These are phyloP conservation scores for Coemansia sp. DNA, from an alignment of 192 early-diverging fungal genomes.

Conservation along the genomic window DNA sequence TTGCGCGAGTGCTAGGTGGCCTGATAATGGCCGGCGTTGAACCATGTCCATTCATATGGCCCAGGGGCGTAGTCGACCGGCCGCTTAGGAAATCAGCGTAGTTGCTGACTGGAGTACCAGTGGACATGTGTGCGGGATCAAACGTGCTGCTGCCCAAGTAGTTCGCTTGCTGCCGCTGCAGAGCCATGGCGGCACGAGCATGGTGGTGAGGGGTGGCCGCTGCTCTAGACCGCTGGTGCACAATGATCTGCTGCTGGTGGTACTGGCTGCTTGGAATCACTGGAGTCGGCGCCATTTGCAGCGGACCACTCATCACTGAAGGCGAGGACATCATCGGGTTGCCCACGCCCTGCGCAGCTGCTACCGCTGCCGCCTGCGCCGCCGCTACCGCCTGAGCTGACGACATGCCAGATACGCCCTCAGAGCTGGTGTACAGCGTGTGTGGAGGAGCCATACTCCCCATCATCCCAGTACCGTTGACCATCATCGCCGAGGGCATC, in stretches of 20 bases:
- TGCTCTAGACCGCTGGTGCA: constrained; percentile 73
- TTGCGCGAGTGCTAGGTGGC: constrained; percentile 51
- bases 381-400: constrained; percentile 38
- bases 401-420: constrained; percentile 33
- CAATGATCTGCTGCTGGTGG: constrained; percentile 76
- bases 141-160: constrained; percentile 27
- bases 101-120: constrained; percentile 53
- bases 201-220: constrained; percentile 86
- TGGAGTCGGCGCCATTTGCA: constrained; percentile 58
- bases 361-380: constrained; percentile 16
- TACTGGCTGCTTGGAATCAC: constrained; percentile 59
- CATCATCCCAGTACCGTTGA: constrained; percentile 42
- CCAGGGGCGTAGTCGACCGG: constrained; percentile 51
- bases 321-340: constrained; percentile 55
- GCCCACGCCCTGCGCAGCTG: constrained; percentile 29
- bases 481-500: constrained; percentile 58
- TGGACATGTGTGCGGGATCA: constrained; percentile 31
- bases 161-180: constrained; percentile 64
- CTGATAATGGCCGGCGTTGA: constrained; percentile 50
- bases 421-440: constrained; percentile 38
- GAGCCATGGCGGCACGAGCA: constrained; percentile 85
- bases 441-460: constrained; percentile 43
- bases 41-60: constrained; percentile 38
- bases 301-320: constrained; percentile 47
- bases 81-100: constrained; percentile 52